phyloP scores from a whole-genome alignment of 139 green algal species.

The Micromonas pusilla region DNA sequence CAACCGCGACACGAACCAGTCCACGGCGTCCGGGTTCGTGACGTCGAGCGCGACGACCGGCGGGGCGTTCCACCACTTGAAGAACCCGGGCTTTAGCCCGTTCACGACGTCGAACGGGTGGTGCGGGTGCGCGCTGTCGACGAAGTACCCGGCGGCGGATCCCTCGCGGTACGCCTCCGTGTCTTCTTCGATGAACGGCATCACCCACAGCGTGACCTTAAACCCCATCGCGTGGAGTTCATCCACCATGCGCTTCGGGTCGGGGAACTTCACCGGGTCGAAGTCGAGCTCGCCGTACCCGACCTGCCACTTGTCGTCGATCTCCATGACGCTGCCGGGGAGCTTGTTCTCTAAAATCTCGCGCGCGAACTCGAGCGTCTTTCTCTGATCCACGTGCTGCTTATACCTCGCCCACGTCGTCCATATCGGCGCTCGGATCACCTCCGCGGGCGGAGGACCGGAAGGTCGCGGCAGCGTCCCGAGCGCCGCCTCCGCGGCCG shows the following conservation, averaged over 20 bases:
- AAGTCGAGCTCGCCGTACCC: conserved; percentile 50
- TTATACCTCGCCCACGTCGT: conserved; percentile 62
- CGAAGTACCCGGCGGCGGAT: conserved; percentile 46
- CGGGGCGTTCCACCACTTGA: conserved; percentile 51
- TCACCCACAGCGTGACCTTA: conserved; percentile 62
- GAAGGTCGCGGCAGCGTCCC: conserved; percentile 37
- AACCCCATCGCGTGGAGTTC: conserved; percentile 56
- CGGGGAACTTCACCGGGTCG: conserved; percentile 45
- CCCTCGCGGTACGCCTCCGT: conserved; percentile 54
- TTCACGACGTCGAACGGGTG: conserved; percentile 19
- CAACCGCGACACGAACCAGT: conserved; percentile 54
- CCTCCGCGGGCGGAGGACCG: conserved; percentile 25
- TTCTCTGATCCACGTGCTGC: conserved; percentile 42
- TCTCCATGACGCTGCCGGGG: conserved; percentile 46
- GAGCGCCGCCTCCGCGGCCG: conserved; percentile 42
- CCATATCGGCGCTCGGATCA: conserved; percentile 55
- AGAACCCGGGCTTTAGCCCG: conserved; percentile 31
- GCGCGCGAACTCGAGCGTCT: conserved; percentile 51
- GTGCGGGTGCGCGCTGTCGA: conserved; percentile 17
- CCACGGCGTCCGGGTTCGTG: conserved; percentile 57
- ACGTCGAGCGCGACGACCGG: conserved; percentile 55
- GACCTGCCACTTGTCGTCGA: conserved; percentile 50
- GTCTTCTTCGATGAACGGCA: conserved; percentile 55
- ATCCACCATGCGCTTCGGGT: conserved; percentile 51
- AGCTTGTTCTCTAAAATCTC: conserved; percentile 51